Evolutionary conservation across 345 rosid species (phyloP).

Genomic region (Jatropha curcas): DNA sequence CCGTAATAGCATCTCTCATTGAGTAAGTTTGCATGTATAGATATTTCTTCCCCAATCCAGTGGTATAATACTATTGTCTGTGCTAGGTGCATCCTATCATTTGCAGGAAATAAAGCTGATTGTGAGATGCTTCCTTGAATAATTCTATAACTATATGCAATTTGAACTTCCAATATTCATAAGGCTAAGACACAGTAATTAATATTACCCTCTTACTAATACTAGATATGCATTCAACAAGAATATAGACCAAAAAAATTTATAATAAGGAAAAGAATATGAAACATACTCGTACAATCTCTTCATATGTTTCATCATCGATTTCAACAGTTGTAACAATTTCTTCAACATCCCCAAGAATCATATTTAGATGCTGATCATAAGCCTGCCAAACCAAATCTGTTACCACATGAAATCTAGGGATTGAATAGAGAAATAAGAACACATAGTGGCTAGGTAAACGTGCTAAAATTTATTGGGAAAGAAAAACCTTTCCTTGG

Average conservation of each 20-base stretch:
- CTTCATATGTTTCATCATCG: constrained; percentile 98
- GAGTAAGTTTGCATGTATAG: background rate
- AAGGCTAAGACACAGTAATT: background rate
- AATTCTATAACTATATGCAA: background rate
- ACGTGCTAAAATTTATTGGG: too few relatives aligned
- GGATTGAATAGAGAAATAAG: background rate
- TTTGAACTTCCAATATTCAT: background rate
- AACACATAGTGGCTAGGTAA: background rate
- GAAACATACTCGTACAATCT: constrained; percentile 85
- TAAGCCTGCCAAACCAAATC: constrained; percentile 64
- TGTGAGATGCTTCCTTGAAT: too few relatives aligned
- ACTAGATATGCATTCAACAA: background rate
- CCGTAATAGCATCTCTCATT: background rate
- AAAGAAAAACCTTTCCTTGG: background rate
- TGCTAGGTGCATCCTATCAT: background rate
- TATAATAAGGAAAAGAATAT: background rate
- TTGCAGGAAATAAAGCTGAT: background rate
- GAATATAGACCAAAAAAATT: background rate
- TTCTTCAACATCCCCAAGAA: constrained; percentile 99
- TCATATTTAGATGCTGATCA: constrained; percentile 99
- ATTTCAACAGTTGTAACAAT: constrained; percentile 93
- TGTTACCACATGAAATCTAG: background rate
- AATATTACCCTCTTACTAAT: background rate
- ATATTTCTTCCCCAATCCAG: background rate
- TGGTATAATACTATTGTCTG: background rate